Base-by-base conservation (phyloP, 2,329 filamentous ascomycete species). In the Colletotrichum coccodes region DNA sequence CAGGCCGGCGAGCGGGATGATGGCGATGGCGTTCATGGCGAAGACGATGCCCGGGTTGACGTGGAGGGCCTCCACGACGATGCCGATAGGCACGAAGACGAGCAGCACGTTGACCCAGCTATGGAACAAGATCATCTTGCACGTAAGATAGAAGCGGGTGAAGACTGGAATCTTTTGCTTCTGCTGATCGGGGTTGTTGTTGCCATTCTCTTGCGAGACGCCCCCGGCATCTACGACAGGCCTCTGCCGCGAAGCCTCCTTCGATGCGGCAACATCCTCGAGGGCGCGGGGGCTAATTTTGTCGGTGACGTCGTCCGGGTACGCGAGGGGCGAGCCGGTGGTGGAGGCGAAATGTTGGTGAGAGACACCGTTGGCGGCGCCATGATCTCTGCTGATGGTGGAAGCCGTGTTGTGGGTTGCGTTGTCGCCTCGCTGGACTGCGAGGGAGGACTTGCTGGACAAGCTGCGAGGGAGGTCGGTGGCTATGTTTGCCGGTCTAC, bases 101-200 rank as follows among this genome's bases (percentile, higher is more conserved):
- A 95, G 83, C 72, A 95, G 83, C 62, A 94, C 75, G 77, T 96
- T 95, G 82, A 95, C 83, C 88, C 91, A 94, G 83, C 90, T 94
- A 77, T 93, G 89, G 49, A 90, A 86, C 71, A 95, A 86, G 72
- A 85, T 80, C 77, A 90, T 88, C 75, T 63, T 70, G 30, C 50
- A 63, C 18, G 64, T 68, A 21, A 68, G 44, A 18, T 57, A 68
- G 64, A 70, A 70, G 64, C 64, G 57, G 38, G 67, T 62, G 21
- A 62, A 60, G 16, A 70, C 64, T 28, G 34, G 40, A 4, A 57
- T 52, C 38, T 67, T 57, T 9, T 54, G 54, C 18, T 56, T 62
- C 34, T 58, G 28, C n/a, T 54, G 70, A 12, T 65, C 42, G 44
- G 73, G 73, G 36, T 44, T 56, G 64, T 77, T 79, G 34, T 73